Evolutionary conservation across 2,329 filamentous ascomycete species (phyloP).

Genomic region (Lasiodiplodia sp.): DNA sequence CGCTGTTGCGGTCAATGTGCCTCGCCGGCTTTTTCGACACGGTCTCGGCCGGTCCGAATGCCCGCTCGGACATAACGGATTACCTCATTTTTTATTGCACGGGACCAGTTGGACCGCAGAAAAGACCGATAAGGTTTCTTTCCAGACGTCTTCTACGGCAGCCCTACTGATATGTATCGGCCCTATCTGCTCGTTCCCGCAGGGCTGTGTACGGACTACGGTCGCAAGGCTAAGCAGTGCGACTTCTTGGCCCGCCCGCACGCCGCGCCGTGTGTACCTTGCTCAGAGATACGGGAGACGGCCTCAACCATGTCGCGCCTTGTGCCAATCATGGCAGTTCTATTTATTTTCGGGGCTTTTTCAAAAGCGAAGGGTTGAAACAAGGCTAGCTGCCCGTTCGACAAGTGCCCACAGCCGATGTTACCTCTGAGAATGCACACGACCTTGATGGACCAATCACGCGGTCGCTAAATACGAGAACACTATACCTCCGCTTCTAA

Average conservation of each 20-base stretch:
- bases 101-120: not conserved
- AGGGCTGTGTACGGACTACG: too few species aligned
- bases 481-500: slow-evolving; percentile 1
- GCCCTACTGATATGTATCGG: not conserved
- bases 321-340: not conserved
- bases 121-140: too few species aligned
- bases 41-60: not conserved
- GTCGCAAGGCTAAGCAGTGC: too few species aligned
- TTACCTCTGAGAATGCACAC: not conserved
- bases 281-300: not conserved
- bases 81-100: not conserved
- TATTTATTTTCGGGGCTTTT: not conserved
- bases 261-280: not conserved
- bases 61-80: not conserved
- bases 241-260: not conserved
- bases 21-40: not conserved
- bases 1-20: not conserved
- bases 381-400: not conserved
- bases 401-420: not conserved
- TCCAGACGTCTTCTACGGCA: too few species aligned
- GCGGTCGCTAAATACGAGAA: slow-evolving; percentile 3
- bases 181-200: too few species aligned
- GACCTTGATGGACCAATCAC: not conserved
- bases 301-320: not conserved
- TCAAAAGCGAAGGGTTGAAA: not conserved